phyloP scores from a whole-genome alignment of 441 rosid genomes.

The Isatis lusitanica region DNA sequence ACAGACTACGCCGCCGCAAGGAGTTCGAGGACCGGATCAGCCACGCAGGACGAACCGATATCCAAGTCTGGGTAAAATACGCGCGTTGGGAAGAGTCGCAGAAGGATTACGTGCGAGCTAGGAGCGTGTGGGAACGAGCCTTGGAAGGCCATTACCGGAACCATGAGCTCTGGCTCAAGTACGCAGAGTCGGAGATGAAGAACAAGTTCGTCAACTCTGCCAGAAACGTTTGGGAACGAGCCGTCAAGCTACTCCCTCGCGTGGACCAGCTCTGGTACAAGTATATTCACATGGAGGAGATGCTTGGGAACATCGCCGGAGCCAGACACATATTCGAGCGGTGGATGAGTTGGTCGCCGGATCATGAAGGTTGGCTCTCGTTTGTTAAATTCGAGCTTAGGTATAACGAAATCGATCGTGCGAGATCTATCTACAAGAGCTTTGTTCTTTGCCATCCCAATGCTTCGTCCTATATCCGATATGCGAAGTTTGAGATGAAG shows the following conservation, averaged over 20 bases:
- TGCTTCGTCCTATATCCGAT: slow-evolving; percentile 66
- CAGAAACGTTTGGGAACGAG: slow-evolving; percentile 72
- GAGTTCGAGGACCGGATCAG: slow-evolving; percentile 17
- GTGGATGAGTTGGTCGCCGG: slow-evolving; percentile 57
- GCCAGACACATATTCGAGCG: neutral
- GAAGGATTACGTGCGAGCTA: slow-evolving; percentile 39
- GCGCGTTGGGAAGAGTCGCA: slow-evolving; percentile 59
- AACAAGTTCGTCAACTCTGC: slow-evolving; percentile 63
- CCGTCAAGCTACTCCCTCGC: slow-evolving; percentile 57
- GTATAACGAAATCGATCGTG: slow-evolving; percentile 57
- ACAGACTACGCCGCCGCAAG: neutral
- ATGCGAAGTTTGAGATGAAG: slow-evolving; percentile 84
- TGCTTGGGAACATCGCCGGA: neutral
- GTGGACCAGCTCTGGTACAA: slow-evolving; percentile 70
- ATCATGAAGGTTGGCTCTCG: slow-evolving; percentile 75
- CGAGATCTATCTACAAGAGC: slow-evolving; percentile 55
- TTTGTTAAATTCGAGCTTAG: slow-evolving; percentile 60
- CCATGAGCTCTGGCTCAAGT: slow-evolving; percentile 72
- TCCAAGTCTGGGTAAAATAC: slow-evolving; percentile 63
- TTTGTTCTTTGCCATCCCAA: slow-evolving; percentile 67
- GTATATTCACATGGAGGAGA: slow-evolving; percentile 36
- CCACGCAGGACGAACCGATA: slow-evolving; percentile 19
- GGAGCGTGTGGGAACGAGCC: slow-evolving; percentile 78
- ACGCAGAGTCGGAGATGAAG: slow-evolving; percentile 79
- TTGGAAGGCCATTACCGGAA: slow-evolving; percentile 56